Percentiles rank a stretch among this genome's conserved stretches.
phyloP scores from a whole-genome alignment of 768 basidiomycete genomes.

The Boletus sp. region DNA sequence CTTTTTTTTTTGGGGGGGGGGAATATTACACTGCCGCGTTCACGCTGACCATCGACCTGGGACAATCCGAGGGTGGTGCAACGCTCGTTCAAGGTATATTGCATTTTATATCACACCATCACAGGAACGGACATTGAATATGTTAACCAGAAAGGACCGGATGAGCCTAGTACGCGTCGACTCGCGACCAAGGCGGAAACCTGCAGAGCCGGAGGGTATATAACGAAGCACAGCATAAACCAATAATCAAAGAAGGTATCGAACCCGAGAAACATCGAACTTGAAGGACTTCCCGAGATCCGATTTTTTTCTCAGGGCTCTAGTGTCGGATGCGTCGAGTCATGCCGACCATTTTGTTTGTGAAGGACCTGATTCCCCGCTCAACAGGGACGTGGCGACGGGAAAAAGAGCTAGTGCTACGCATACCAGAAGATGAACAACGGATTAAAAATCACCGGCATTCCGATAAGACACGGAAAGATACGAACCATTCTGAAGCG shows the following conservation, averaged over 20 bases:
- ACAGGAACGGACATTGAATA: conserved; percentile 9
- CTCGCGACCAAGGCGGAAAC: conserved; percentile 1
- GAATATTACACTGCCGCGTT: no score
- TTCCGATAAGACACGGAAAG: not conserved
- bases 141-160: conserved; percentile 1
- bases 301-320: not conserved
- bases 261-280: not conserved
- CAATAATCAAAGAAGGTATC: not conserved
- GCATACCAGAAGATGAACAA: not conserved
- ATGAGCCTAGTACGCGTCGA: conserved; percentile 7
- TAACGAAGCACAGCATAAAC: not conserved
- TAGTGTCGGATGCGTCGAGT: conserved; percentile 12
- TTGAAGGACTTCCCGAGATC: conserved; percentile 15
- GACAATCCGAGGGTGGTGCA: no score
- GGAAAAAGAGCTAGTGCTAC: not conserved
- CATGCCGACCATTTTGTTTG: conserved; percentile 3
- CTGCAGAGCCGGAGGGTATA: not conserved
- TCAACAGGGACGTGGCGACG: conserved; percentile 4
- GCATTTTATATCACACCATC: not conserved
- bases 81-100: not conserved
- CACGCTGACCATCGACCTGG: no score
- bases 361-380: conserved; percentile 2
- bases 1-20: no score
- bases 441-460: not conserved
- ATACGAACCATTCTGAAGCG: conserved; percentile 14